Percentiles rank a stretch among this genome's conserved stretches.
These are phyloP conservation scores for Marasmius sp. DNA, from an alignment of 1,284 basidiomycete genomes.

Conservation along the genomic window DNA sequence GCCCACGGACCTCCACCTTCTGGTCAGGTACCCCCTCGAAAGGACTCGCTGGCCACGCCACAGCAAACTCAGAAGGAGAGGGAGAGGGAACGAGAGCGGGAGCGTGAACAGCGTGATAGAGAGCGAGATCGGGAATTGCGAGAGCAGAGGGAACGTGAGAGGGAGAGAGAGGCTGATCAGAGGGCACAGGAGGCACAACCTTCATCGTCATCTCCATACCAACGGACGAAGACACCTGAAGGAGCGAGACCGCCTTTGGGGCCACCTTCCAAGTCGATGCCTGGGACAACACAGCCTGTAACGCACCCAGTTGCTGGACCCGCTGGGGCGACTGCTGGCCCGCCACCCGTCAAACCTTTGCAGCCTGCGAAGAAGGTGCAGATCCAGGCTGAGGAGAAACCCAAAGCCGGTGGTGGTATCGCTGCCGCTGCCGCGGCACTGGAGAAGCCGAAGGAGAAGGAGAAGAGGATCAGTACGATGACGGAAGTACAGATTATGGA, in stretches of 20 bases:
- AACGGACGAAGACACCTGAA: conserved; percentile 16
- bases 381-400: conserved; percentile 45
- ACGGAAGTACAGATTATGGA: conserved; percentile 98
- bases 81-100: not conserved
- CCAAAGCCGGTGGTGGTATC: conserved; percentile 41
- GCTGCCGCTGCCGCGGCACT: conserved; percentile 75
- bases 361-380: conserved; percentile 69
- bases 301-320: conserved; percentile 44
- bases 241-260: conserved; percentile 38
- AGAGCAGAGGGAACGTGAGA: conserved; percentile 28
- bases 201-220: not conserved
- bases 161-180: conserved; percentile 19
- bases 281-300: conserved; percentile 43
- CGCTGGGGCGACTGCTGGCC: conserved; percentile 49
- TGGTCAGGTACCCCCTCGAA: conserved; percentile 38
- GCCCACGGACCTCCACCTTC: conserved; percentile 48
- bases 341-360: conserved; percentile 72
- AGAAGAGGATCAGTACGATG: conserved; percentile 94
- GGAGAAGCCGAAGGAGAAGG: conserved; percentile 68
- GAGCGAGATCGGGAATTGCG: conserved; percentile 29
- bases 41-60: conserved; percentile 43
- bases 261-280: conserved; percentile 53
- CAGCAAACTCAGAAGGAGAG: conserved; percentile 12
- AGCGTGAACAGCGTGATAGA: conserved; percentile 8
- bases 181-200: conserved; percentile 7